Percentiles rank a stretch among this genome's conserved stretches.
Conservation (phyloP, 2,329 filamentous ascomycete species). For the Colletotrichum gigasporum region DNA sequence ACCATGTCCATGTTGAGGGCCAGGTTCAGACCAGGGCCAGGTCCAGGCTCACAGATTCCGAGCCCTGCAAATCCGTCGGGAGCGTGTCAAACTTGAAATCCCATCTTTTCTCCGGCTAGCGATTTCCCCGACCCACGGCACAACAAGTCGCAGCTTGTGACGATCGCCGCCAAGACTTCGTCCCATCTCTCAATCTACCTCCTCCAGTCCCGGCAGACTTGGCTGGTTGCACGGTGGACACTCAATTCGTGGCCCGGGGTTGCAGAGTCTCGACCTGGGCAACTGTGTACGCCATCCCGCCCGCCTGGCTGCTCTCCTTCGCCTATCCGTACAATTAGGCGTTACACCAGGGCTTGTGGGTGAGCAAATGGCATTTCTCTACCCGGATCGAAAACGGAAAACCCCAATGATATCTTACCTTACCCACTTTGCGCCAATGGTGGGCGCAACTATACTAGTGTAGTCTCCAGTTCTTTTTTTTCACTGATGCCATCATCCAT, state of each 20-base stretch:
- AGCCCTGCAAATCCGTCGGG: background rate
- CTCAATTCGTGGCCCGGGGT: background rate
- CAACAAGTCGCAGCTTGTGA: slow-evolving; percentile 27
- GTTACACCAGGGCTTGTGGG: too few species aligned
- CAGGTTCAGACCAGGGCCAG: background rate
- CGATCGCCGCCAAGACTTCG: slow-evolving; percentile 16
- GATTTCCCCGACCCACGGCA: slow-evolving; percentile 30
- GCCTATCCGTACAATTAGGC: too few species aligned
- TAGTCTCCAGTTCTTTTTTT: background rate
- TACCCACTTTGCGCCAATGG: too few species aligned
- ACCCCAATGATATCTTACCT: background rate
- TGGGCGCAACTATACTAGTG: background rate
- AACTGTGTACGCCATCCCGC: background rate
- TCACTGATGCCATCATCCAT: background rate
- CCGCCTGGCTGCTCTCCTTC: background rate
- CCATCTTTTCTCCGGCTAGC: slow-evolving; percentile 26
- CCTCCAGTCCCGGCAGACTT: background rate
- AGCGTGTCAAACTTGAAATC: slow-evolving; percentile 27
- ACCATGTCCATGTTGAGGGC: too few species aligned
- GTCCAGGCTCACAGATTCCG: slow-evolving; percentile 6
- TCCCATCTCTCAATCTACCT: background rate
- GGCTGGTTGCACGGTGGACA: background rate
- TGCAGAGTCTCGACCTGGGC: background rate
- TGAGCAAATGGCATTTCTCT: background rate
- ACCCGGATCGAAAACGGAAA: background rate